Evolutionary conservation across 116 monocot species (phyloP), one percentile per base, ranked within the genome.

Genomic region (Papilionanthe hybrid): DNA sequence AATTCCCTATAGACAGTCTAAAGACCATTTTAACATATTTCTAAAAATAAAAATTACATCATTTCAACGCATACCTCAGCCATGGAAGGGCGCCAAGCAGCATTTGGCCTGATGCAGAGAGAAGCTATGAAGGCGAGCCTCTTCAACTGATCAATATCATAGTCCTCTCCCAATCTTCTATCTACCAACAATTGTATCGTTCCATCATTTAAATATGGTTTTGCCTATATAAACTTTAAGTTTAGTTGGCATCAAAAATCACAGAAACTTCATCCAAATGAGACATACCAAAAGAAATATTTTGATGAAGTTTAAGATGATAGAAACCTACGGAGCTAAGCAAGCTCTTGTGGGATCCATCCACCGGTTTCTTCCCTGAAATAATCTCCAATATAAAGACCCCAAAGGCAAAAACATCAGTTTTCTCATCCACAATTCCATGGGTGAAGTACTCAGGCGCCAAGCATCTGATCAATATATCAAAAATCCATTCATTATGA

Each of bases 281-380:
- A 17, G 15, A 37, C 29, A 71, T 37, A 19, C 27, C 45, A 37
- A 75, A 19, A 22, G 49, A 27, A 45, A 49, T 20, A 37, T 8
- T 18, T 73, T 78, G n/a, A n/a, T 29, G 6, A 69, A 37, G 50
- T 9, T 19, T 18, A 72, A 27, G 20, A 73, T 41, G n/a, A 73
- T 44, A 41, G 37, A 78, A 23, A 19, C 27, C 73, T 88, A 96
- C 96, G 92, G 93, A 96, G 77, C 85, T 86, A 58, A 96, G 87
- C 86, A 96, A 80, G 86, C 92, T 93, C 78, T 83, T 84, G 72
- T 96, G 96, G 79, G 86, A 84, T 3, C 91, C 90, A 77, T 93
- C 90, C 67, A 96, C 92, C n/a, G 96, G 93, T 43, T 90, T 93
- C 72, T 85, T 85, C 56, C 73, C 73, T 44, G 84, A 79, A 7